Conservation (phyloP, 1,284 basidiomycete species). For the Butyriboletus appendiculatus region DNA sequence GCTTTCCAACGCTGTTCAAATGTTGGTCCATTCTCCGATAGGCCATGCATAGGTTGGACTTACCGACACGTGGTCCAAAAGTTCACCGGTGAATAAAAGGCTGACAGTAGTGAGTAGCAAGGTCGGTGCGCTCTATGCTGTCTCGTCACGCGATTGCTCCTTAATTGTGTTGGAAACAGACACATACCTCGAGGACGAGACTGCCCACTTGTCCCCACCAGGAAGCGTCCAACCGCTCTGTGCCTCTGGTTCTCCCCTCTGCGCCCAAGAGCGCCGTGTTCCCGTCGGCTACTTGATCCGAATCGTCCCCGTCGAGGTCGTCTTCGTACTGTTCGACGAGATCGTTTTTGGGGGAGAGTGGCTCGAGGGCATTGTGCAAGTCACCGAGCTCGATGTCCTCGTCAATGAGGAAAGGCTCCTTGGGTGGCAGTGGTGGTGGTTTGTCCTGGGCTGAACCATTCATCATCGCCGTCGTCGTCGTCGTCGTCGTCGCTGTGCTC, state of each 20-base stretch:
- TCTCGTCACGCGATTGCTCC: slow-evolving; percentile 5
- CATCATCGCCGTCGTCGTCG: slow-evolving; percentile 15
- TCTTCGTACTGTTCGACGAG: slow-evolving; percentile 11
- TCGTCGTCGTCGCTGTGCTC: slow-evolving; percentile 8
- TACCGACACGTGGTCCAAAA: slow-evolving; percentile 85
- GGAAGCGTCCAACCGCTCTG: slow-evolving; percentile 17
- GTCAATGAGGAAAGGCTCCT: neutral
- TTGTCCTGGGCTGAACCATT: slow-evolving; percentile 5
- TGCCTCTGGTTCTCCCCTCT: slow-evolving; percentile 29
- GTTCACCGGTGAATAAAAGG: slow-evolving; percentile 85
- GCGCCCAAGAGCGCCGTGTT: slow-evolving; percentile 36
- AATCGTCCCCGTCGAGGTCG: slow-evolving; percentile 12
- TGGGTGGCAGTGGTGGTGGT: neutral
- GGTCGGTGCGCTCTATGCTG: slow-evolving; percentile 67
- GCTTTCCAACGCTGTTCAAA: slow-evolving; percentile 81
- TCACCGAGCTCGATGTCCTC: slow-evolving; percentile 41
- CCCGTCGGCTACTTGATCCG: slow-evolving; percentile 37
- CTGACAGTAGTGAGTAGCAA: slow-evolving; percentile 71
- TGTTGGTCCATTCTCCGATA: slow-evolving; percentile 7
- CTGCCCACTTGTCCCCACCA: slow-evolving; percentile 55
- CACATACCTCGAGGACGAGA: slow-evolving; percentile 66
- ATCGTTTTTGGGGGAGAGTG: slow-evolving; percentile 25
- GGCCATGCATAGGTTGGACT: slow-evolving; percentile 32
- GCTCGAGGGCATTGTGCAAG: slow-evolving; percentile 34
- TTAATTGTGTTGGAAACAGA: neutral